Conservation (phyloP, 192 early-diverging fungal genomes). For the Pecoramyces ruminantium region DNA sequence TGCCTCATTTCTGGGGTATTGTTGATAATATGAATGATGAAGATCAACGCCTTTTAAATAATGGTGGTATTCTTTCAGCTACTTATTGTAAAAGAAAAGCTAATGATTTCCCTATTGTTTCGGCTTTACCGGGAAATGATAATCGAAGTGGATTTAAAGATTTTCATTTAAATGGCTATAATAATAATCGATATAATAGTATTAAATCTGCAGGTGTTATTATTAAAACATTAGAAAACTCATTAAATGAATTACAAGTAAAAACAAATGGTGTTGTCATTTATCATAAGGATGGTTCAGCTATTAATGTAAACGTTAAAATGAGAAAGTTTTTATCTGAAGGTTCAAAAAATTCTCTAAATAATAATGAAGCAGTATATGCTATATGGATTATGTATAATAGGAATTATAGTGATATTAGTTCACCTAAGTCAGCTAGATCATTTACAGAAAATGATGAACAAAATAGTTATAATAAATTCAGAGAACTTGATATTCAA, state of each 20-base stretch:
- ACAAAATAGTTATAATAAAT: slow-evolving; percentile 2
- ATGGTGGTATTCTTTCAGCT: not conserved
- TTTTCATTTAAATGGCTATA: not conserved
- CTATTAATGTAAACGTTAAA: slow-evolving; percentile 37
- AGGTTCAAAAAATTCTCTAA: not conserved
- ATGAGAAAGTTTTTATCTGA: slow-evolving; percentile 22
- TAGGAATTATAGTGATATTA: slow-evolving; percentile 23
- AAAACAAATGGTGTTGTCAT: slow-evolving; percentile 22
- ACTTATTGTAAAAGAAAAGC: not conserved
- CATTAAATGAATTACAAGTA: not conserved
- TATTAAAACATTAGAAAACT: not conserved
- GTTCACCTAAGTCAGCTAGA: slow-evolving; percentile 7
- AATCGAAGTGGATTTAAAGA: not conserved
- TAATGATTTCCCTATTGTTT: not conserved
- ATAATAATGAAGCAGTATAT: slow-evolving; percentile 21
- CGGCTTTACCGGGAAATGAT: not conserved
- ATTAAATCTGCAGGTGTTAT: not conserved
- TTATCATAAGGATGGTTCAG: slow-evolving; percentile 39
- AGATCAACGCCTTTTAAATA: not conserved
- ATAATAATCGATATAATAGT: not conserved
- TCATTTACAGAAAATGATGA: not conserved
- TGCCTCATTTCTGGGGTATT: slow-evolving; percentile 36
- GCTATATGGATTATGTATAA: slow-evolving; percentile 45
- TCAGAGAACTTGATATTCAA: not conserved
- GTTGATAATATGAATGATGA: slow-evolving; percentile 18